Evolutionary conservation across 2,329 filamentous ascomycete species (phyloP), one percentile per base, ranked within the genome.

Genomic region (Pseudogymnoascus pannorum): DNA sequence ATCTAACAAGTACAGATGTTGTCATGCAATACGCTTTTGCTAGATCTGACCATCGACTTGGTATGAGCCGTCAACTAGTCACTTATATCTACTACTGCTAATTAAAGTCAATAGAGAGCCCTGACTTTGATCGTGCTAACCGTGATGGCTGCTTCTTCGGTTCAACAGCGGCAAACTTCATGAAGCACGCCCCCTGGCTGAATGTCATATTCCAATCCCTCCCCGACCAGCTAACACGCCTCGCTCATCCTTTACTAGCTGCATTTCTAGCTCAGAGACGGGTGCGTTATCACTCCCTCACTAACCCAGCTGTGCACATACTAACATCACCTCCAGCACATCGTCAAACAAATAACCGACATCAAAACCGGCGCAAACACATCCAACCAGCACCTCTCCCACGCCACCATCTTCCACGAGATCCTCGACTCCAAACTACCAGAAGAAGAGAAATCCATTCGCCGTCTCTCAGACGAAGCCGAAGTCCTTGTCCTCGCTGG

Each of bases 21-120:
- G 68, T 73, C 29, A 72, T 68, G 16, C 62, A 68, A 33, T 72
- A 71, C 64, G 65, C 65, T 8, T 67, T 72, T n/a, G 72, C 66
- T 40, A 40, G 63, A 14, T 64, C 58, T 24, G 64, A 65, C 61
- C 64, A 69, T 48, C 60, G 64, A 36, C 62, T 69, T 4, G 48
- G 48, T 54, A 54, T 31, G n/a, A 54, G 31, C 2, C 8, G 4
- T 12, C 24, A 5, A 2, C 3, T 12, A 9, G 20, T 2, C 4
- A 18, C 8, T 29, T 6, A 31, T 54, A 18, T 26, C 29, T 54
- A 16, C n/a, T 9, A 29, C 5, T 4, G 2, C 24, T 54, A 4
- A 54, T 2, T 4, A 18, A 29, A 51, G 3, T 11, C 5, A 4
- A 54, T 7, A 54, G 66, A 69, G 9, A 61, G 40, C 20, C 60